A percentile compares a stretch with the other conserved stretches of the same genome.
Evolutionary conservation across 805 yeast species (phyloP).

Genomic region (Candida glaebosa): DNA sequence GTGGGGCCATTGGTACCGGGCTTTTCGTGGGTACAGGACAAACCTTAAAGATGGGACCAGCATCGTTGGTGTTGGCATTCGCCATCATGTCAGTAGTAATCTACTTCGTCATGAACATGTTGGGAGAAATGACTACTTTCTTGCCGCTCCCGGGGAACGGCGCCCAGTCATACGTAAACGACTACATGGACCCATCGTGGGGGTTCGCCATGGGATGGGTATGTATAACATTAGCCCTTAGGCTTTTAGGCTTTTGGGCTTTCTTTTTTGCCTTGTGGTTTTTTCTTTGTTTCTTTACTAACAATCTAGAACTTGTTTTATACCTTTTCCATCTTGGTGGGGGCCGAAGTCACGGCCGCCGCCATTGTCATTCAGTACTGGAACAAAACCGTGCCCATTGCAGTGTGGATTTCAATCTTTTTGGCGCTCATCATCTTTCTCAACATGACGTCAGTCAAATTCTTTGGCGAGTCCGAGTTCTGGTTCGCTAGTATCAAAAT

Average conservation of each 20-base stretch:
- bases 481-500: slow-evolving; percentile 32
- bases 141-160: slow-evolving; percentile 35
- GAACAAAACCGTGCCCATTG: slow-evolving; percentile 29
- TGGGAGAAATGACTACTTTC: slow-evolving; percentile 32
- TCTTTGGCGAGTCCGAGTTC: slow-evolving; percentile 37
- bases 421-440: slow-evolving; percentile 21
- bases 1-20: slow-evolving; percentile 84
- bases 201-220: slow-evolving; percentile 28
- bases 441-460: slow-evolving; percentile 27
- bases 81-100: slow-evolving; percentile 20
- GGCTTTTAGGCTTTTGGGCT: too few species aligned
- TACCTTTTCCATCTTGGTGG: slow-evolving; percentile 30
- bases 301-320: slow-evolving; percentile 28
- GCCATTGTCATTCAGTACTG: slow-evolving; percentile 33
- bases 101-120: slow-evolving; percentile 28
- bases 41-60: slow-evolving; percentile 59
- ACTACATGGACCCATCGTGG: slow-evolving; percentile 24
- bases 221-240: background rate
- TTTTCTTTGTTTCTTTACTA: too few species aligned
- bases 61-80: slow-evolving; percentile 47
- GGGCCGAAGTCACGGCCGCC: slow-evolving; percentile 36
- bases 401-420: slow-evolving; percentile 39
- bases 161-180: slow-evolving; percentile 27
- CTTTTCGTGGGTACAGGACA: slow-evolving; percentile 64
- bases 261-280: too few species aligned